A percentile compares a stretch with the other conserved stretches of the same genome.
Conservation (phyloP, 768 basidiomycete genomes). For the Mycena leptocephala region DNA sequence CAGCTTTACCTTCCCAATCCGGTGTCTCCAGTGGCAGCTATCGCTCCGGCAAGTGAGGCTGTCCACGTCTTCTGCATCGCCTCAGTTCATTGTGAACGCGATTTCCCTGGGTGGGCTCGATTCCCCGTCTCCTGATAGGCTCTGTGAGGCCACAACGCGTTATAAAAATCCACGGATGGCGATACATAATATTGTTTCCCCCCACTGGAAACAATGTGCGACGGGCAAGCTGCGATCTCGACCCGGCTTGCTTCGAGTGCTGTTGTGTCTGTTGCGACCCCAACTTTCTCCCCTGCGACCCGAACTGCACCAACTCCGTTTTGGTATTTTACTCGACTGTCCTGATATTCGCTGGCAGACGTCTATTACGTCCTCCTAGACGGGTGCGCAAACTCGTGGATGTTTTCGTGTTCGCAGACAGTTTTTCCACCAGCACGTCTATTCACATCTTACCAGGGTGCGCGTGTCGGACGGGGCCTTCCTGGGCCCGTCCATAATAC, state of each 20-base stretch:
- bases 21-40: too few species aligned
- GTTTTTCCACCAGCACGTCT: too few species aligned
- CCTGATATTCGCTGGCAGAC: too few species aligned
- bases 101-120: background rate
- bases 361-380: too few species aligned
- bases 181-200: background rate
- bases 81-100: background rate
- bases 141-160: too few species aligned
- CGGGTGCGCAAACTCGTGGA: background rate
- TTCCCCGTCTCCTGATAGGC: background rate
- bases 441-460: too few species aligned
- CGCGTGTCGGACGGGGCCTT: too few species aligned
- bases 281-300: background rate
- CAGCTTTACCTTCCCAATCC: background rate
- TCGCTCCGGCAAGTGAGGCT: too few species aligned
- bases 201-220: background rate
- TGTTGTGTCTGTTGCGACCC: background rate
- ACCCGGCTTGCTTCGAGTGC: background rate
- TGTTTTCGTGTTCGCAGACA: too few species aligned
- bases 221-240: background rate
- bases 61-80: background rate
- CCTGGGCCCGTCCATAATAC: too few species aligned
- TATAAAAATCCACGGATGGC: background rate
- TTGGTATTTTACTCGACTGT: too few species aligned
- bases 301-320: background rate